phyloP scores from a whole-genome alignment of 1,284 basidiomycete species.

The Trichosporon coremiiforme region DNA sequence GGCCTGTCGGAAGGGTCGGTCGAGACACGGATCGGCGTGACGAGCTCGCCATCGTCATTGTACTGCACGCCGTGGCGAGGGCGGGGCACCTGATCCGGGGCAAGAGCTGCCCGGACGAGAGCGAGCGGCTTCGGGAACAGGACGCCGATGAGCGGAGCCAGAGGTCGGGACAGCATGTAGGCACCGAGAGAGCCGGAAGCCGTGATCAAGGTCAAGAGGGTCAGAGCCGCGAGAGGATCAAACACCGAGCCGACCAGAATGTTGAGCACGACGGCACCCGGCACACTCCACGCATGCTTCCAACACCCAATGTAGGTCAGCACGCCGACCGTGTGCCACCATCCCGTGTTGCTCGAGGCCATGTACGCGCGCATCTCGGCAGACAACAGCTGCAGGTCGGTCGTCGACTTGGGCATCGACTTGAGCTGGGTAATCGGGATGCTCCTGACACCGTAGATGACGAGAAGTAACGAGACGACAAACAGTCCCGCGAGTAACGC shows the following conservation, averaged over 20 bases:
- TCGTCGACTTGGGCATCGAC: constrained; percentile 54
- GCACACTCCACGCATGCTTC: constrained; percentile 94
- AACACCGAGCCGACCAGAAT: constrained; percentile 84
- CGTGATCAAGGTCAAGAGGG: constrained; percentile 76
- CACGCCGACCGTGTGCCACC: constrained; percentile 65
- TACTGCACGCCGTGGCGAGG: constrained; percentile 9
- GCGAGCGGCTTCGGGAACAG: constrained; percentile 80
- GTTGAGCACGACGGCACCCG: constrained; percentile 88
- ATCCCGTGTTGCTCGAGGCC: constrained; percentile 47
- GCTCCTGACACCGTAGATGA: constrained; percentile 47
- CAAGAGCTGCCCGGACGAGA: constrained; percentile 59
- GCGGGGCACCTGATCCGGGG: constrained; percentile 40
- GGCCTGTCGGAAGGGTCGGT: constrained; percentile 37
- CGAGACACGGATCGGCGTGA: constrained; percentile 49
- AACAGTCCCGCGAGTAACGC: constrained; percentile 48
- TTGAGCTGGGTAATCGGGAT: constrained; percentile 55
- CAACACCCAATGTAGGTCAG: constrained; percentile 81
- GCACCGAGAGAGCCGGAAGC: constrained; percentile 80
- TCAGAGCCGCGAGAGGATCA: constrained; percentile 73
- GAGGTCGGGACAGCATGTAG: constrained; percentile 74
- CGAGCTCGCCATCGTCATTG: constrained; percentile 42
- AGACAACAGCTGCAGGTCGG: constrained; percentile 55
- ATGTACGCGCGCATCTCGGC: constrained; percentile 56
- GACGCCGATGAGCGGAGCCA: constrained; percentile 76
- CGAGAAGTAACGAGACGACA: constrained; percentile 48